Evolutionary conservation across 2,329 filamentous ascomycete species (phyloP).

Genomic region (Spiromastix sp.): DNA sequence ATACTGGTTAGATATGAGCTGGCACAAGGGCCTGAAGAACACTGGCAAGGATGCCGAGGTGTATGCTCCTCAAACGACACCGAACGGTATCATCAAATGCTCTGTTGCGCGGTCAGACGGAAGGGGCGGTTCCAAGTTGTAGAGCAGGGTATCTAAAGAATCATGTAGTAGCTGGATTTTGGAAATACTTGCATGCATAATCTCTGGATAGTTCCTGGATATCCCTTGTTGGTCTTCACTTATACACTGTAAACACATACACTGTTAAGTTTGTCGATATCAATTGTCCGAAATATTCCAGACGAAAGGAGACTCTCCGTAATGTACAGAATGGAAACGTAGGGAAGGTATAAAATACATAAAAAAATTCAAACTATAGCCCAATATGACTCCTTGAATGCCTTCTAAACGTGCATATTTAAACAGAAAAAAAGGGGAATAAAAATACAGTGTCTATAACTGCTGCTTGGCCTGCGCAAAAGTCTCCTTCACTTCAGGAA

Average conservation of each 20-base stretch:
- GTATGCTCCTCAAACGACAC: conserved; percentile 82
- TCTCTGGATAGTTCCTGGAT: too few species aligned
- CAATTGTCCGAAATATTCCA: too few species aligned
- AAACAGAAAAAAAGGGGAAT: conserved; percentile 19
- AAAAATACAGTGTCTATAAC: background rate
- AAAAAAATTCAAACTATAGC: too few species aligned
- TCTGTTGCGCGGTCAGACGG: conserved; percentile 48
- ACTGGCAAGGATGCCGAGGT: conserved; percentile 93
- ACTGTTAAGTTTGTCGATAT: too few species aligned
- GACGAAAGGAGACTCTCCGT: too few species aligned
- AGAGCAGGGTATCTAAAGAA: too few species aligned
- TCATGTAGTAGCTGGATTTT: background rate
- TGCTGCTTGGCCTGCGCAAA: conserved; percentile 23
- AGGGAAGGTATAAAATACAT: too few species aligned
- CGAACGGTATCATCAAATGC: conserved; percentile 93
- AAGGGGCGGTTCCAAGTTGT: conserved; percentile 6
- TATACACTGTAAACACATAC: too few species aligned
- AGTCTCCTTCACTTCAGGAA: conserved; percentile 27
- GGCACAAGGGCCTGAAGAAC: conserved; percentile 93
- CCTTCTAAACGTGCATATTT: background rate
- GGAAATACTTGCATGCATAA: background rate
- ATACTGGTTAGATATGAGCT: conserved; percentile 79
- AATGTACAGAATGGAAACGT: too few species aligned
- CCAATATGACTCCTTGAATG: conserved; percentile 4
- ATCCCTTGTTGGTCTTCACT: too few species aligned